Evolutionary conservation across 495 filamentous ascomycete species (phyloP).

Genomic region (Recurvomyces mirabilis): DNA sequence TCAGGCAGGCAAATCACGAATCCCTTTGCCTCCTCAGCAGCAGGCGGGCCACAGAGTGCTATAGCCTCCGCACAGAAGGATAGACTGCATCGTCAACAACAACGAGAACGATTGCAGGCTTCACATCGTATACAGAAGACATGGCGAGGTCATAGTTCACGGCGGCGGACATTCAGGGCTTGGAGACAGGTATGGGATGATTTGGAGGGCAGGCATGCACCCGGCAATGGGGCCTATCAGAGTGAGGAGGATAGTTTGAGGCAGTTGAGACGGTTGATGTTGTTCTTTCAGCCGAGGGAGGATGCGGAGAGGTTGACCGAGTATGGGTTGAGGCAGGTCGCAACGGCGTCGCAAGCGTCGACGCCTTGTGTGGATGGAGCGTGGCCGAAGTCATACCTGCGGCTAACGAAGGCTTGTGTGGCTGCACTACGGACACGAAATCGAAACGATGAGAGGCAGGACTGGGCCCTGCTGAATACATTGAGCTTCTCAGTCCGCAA

Average conservation of each 20-base stretch:
- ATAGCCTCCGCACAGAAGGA: slow-evolving; percentile 79
- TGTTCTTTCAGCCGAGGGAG: slow-evolving; percentile 25
- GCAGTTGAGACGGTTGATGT: slow-evolving; percentile 29
- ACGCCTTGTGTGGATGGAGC: slow-evolving; percentile 18
- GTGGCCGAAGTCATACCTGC: slow-evolving; percentile 29
- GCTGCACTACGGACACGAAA: slow-evolving; percentile 15
- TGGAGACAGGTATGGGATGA: slow-evolving; percentile 64
- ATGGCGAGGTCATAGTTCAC: slow-evolving; percentile 69
- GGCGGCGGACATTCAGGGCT: slow-evolving; percentile 42
- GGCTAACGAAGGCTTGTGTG: slow-evolving; percentile 25
- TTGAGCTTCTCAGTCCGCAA: slow-evolving; percentile 19
- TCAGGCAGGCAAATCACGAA: slow-evolving; percentile 73
- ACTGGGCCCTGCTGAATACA: slow-evolving; percentile 3
- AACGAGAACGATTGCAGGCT: slow-evolving; percentile 68
- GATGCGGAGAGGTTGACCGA: slow-evolving; percentile 29
- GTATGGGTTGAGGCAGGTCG: slow-evolving; percentile 26
- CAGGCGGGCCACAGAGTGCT: slow-evolving; percentile 55
- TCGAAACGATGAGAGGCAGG: slow-evolving; percentile 2
- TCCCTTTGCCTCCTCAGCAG: slow-evolving; percentile 44
- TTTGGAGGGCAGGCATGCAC: slow-evolving; percentile 4
- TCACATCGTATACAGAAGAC: slow-evolving; percentile 61
- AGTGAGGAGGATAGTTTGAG: slow-evolving; percentile 36
- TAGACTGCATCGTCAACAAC: slow-evolving; percentile 64
- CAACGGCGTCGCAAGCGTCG: slow-evolving; percentile 15
- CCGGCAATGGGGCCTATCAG: slow-evolving; percentile 33